These are phyloP conservation scores for Tubosaeta sp. DNA, from an alignment of 768 basidiomycete genomes.

Conservation along the genomic window DNA sequence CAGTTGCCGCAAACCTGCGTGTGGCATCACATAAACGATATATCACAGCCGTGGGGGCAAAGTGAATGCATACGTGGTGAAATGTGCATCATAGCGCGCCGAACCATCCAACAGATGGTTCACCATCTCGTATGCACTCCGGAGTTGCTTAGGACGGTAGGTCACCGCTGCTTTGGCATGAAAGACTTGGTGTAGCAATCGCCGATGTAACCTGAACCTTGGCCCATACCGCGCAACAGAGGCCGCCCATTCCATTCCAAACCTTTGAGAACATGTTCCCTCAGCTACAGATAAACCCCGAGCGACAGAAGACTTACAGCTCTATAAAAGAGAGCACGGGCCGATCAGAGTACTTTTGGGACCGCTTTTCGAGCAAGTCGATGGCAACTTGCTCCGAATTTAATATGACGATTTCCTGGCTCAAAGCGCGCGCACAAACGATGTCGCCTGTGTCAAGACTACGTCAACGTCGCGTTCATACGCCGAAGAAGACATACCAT, in stretches of 20 bases:
- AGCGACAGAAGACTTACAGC: neutral
- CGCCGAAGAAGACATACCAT: constrained; percentile 8
- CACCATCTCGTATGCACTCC: constrained; percentile 9
- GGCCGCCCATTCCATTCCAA: constrained; percentile 13
- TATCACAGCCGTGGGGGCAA: neutral
- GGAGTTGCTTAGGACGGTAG: constrained; percentile 13
- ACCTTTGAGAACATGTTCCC: constrained; percentile 1
- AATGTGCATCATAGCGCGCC: constrained; percentile 4
- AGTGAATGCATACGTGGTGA: constrained; percentile 7
- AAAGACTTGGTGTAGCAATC: constrained; percentile 18
- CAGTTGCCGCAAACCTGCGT: neutral
- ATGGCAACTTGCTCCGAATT: constrained; percentile 43
- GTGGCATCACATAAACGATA: neutral
- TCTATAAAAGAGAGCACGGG: neutral
- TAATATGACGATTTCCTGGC: constrained; percentile 45
- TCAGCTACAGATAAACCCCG: neutral
- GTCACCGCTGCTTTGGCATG: constrained; percentile 4
- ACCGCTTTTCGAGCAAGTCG: constrained; percentile 50
- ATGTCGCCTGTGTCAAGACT: constrained; percentile 1
- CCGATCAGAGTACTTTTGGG: constrained; percentile 43
- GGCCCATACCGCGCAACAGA: constrained; percentile 18
- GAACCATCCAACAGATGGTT: constrained; percentile 7
- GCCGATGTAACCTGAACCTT: constrained; percentile 20
- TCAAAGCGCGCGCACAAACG: constrained; percentile 28
- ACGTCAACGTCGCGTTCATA: neutral